phyloP scores from a whole-genome alignment of 2,329 filamentous ascomycete species.

The Thyridium curvatum region DNA sequence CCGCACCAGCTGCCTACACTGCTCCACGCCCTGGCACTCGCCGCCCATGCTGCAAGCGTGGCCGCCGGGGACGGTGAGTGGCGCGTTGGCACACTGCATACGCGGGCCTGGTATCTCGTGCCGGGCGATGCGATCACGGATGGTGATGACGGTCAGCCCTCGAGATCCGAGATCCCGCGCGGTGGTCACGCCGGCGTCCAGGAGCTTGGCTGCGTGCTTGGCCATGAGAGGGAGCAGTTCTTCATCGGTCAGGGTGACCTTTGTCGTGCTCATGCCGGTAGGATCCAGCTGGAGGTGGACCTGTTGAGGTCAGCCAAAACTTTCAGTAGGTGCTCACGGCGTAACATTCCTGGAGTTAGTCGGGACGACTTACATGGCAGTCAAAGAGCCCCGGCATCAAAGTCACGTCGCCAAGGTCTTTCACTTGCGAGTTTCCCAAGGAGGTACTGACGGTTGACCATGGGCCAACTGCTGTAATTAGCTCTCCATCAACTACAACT shows the following conservation, averaged over 20 bases:
- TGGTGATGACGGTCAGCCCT: conserved; percentile 3
- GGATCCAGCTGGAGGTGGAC: conserved; percentile 7
- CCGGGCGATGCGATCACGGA: conserved; percentile 4
- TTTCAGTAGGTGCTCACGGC: background rate
- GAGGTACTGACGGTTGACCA: conserved; percentile 1
- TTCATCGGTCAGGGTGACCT: conserved; percentile 2
- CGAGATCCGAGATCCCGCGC: conserved; percentile 7
- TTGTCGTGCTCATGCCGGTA: background rate
- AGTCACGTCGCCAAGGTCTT: conserved; percentile 9
- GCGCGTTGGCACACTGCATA: conserved; percentile 9
- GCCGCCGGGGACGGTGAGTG: conserved; percentile 8
- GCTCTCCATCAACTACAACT: conserved; percentile 4
- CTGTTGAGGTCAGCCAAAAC: background rate
- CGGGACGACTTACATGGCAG: conserved; percentile 9
- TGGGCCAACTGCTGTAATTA: conserved; percentile 4
- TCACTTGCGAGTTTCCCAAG: background rate
- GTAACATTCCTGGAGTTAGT: background rate
- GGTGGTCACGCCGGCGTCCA: conserved; percentile 10
- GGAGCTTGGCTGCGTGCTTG: conserved; percentile 6
- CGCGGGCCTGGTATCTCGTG: conserved; percentile 7
- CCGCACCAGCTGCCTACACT: conserved; percentile 7
- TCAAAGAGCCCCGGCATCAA: conserved; percentile 9
- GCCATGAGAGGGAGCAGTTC: conserved; percentile 7
- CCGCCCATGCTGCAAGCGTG: conserved; percentile 8
- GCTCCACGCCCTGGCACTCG: conserved; percentile 5